Conservation (phyloP, 1,284 basidiomycete genomes). For the Cryptococcus deneoformans region DNA sequence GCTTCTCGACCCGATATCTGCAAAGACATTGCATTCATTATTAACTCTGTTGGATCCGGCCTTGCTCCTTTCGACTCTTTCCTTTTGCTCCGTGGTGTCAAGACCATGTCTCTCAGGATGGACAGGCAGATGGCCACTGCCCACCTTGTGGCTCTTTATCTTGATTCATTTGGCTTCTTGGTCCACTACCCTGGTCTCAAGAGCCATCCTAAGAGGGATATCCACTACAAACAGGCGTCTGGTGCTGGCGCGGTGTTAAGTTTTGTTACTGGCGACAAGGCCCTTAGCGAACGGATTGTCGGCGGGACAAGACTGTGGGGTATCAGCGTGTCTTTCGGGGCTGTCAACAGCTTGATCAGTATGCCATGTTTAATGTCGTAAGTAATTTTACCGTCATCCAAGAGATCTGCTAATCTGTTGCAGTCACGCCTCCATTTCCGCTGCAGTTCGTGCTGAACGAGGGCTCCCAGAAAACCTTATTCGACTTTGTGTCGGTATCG, state of each 20-base stretch:
- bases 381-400: constrained; percentile 47
- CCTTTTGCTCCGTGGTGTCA: constrained; percentile 90
- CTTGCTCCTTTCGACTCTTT: constrained; percentile 95
- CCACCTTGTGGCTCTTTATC: constrained; percentile 80
- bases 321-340: constrained; percentile 96
- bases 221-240: constrained; percentile 83
- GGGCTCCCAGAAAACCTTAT: constrained; percentile 97
- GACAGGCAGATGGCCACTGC: constrained; percentile 88
- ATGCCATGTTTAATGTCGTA: constrained; percentile 99
- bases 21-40: constrained; percentile 84
- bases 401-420: constrained; percentile 4
- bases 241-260: constrained; percentile 93
- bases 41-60: constrained; percentile 97
- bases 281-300: constrained; percentile 87
- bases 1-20: constrained; percentile 90
- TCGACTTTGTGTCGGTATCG: constrained; percentile 96
- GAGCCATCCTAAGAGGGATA: constrained; percentile 75
- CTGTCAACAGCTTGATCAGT: constrained; percentile 96
- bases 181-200: constrained; percentile 93
- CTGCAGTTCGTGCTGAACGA: constrained; percentile 84
- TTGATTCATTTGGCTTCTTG: constrained; percentile 81
- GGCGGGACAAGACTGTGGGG: constrained; percentile 93
- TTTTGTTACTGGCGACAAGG: constrained; percentile 91
- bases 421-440: constrained; percentile 96
- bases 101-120: constrained; percentile 96